Conservation (phyloP, 306 rosid genomes). For the Malus fusca region DNA sequence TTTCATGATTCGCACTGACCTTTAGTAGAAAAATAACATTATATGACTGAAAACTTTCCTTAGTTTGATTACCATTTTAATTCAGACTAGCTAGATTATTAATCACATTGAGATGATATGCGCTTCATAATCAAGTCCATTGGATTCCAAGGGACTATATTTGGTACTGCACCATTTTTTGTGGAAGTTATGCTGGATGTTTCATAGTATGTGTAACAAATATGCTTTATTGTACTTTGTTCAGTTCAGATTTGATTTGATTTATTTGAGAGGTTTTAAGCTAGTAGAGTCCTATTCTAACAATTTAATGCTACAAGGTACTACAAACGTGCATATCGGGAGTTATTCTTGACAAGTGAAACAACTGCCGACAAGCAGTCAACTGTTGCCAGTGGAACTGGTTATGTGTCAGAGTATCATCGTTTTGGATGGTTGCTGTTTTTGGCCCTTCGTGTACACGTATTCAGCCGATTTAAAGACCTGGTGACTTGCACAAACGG, state of each 20-base stretch:
- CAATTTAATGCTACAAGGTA: slow-evolving; percentile 41
- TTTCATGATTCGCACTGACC: not conserved
- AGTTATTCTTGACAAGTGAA: slow-evolving; percentile 62
- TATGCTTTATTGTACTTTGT: not conserved
- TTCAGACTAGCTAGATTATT: not conserved
- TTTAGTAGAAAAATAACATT: not conserved
- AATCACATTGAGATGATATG: not conserved
- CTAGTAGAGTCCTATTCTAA: slow-evolving; percentile 4
- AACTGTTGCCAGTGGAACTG: slow-evolving; percentile 20
- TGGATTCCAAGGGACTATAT: not conserved
- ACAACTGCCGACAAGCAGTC: slow-evolving; percentile 41
- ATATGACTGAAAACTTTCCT: not conserved
- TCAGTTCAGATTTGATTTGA: not conserved
- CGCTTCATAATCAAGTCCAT: not conserved
- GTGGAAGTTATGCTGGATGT: not conserved
- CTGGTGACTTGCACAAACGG: slow-evolving; percentile 87
- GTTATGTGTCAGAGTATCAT: slow-evolving; percentile 65
- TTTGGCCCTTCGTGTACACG: slow-evolving; percentile 90
- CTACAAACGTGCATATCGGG: slow-evolving; percentile 77
- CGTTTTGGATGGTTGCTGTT: slow-evolving; percentile 98
- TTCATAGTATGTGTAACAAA: not conserved
- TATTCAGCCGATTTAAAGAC: slow-evolving; percentile 83
- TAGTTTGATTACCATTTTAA: not conserved
- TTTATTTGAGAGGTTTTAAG: not conserved
- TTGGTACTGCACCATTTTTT: not conserved